Conservation (phyloP, 2,329 filamentous ascomycete genomes). For the Aspergillus neotritici region DNA sequence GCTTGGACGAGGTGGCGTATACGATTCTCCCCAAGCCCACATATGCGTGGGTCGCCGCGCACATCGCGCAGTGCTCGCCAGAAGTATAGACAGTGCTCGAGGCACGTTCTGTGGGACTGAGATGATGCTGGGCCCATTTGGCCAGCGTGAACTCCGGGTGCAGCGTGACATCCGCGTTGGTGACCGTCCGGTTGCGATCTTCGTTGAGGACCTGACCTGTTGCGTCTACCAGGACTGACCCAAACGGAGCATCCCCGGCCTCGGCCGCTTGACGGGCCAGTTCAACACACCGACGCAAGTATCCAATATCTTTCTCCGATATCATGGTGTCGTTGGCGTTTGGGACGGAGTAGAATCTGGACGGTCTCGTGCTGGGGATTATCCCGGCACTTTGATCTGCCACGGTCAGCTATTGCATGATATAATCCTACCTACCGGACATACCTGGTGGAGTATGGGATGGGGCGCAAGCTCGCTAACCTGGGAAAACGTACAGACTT, state of each 20-base stretch:
- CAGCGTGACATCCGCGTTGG: conserved; percentile 7
- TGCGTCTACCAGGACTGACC: conserved; percentile 10
- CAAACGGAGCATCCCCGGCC: conserved; percentile 13
- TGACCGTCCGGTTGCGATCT: conserved; percentile 12
- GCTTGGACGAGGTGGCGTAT: conserved; percentile 11
- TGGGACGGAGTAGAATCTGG: no score
- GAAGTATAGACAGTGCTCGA: conserved; percentile 13
- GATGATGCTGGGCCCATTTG: conserved; percentile 11
- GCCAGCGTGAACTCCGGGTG: conserved; percentile 13
- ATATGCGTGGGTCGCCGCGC: conserved; percentile 10
- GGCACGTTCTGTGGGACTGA: conserved; percentile 5
- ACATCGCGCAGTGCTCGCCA: conserved; percentile 16
- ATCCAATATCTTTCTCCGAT: conserved; percentile 4
- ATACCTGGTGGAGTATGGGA: no score
- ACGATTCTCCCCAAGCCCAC: conserved; percentile 13
- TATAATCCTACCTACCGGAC: no score
- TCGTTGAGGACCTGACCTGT: conserved; percentile 8
- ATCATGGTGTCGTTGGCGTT: not conserved
- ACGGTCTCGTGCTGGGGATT: no score
- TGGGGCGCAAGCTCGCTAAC: no score
- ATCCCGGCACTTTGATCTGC: no score
- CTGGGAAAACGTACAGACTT: no score
- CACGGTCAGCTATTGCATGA: no score
- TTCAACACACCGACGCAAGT: conserved; percentile 8
- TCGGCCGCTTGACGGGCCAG: conserved; percentile 10